Evolutionary conservation across 2,329 filamentous ascomycete genomes (phyloP), one percentile per base, ranked within the genome.

Genomic region (Nectriaceae sp.): DNA sequence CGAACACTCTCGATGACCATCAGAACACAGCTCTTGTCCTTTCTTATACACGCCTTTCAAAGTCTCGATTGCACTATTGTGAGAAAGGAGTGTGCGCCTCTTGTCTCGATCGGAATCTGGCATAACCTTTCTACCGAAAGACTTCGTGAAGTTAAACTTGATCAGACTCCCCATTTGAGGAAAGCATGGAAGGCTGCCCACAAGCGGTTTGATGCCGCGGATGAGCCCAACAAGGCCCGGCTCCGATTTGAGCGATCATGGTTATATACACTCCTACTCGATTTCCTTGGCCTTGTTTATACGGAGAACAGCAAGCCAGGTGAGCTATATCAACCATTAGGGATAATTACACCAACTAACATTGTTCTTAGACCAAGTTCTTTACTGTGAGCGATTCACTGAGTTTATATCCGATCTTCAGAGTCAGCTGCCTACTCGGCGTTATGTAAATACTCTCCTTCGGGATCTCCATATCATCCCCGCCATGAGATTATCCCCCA

Each of bases 91-190:
- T 97, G 94, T 70, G 94, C 93, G 5, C 90, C 95, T 2, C 75
- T 99, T 43, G 93, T 99, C 18, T 94, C 91, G 11, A 96, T 99
- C 60, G 87, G 89, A 1, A 90, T 94, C 61, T 99, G 94, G 94
- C 90, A 97, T 63, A 95, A 96, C 65, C 74, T 99, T 31, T 88
- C 89, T 22, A 88, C 82, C 47, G 90, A 95, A 26, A 78, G 80
- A 49, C 82, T 85, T 54, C 83, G 90, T 57, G 89, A 96, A 46
- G 75, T 75, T 26, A 82, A 85, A 46, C 78, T 99, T 22, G 84
- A 89, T 37, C 85, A 89, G 57, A 81, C 82, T 40, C 72, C 83
- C n/a, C 85, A 89, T 55, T 71, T 96, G 60, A 86, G 83, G 65
- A 97, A 97, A 68, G 87, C 90, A 42, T 99, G 94, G 94, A 86